Conservation (phyloP, 306 rosid species). For the Castanospermum australe region DNA sequence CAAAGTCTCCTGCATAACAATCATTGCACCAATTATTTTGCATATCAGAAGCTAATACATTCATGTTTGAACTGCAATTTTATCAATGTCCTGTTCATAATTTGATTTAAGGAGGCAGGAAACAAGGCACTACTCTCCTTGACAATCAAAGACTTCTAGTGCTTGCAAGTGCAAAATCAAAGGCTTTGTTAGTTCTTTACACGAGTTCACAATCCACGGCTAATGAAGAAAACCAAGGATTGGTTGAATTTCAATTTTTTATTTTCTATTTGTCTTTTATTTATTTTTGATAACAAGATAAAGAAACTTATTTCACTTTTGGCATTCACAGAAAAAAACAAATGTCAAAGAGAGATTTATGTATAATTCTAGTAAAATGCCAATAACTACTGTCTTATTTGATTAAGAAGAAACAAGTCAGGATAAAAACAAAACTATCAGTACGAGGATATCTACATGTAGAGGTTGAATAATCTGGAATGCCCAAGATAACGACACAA, state of each 20-base stretch:
- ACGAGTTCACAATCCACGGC: background rate
- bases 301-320: background rate
- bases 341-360: background rate
- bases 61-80: background rate
- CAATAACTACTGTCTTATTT: background rate
- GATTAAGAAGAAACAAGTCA: background rate
- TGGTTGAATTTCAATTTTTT: background rate
- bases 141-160: background rate
- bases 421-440: background rate
- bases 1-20: slow-evolving; percentile 61
- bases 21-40: background rate
- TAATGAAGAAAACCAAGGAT: background rate
- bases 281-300: background rate
- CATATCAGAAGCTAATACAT: background rate
- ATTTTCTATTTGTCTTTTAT: background rate
- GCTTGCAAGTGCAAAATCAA: background rate
- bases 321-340: background rate
- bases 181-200: background rate
- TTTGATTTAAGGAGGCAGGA: background rate
- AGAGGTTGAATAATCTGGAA: background rate
- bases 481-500: background rate
- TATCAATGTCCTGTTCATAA: background rate
- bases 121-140: background rate
- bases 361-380: background rate
- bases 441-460: background rate